Evolutionary conservation across 2,329 filamentous ascomycete genomes (phyloP).

Genomic region (Colletotrichum destructivum): DNA sequence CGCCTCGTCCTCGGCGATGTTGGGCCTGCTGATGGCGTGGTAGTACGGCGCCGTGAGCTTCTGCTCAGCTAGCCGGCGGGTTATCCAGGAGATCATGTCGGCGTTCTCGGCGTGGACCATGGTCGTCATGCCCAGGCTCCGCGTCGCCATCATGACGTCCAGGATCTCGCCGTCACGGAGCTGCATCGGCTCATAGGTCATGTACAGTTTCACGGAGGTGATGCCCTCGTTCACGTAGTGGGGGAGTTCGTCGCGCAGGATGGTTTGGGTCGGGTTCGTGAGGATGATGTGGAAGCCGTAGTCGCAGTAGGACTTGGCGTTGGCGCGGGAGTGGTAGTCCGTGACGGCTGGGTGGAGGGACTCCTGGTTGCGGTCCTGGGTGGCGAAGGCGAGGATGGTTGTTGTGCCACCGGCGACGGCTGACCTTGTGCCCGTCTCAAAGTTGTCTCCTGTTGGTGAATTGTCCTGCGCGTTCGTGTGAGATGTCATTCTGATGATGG

Average conservation of each 20-base stretch:
- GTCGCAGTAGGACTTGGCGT: slow-evolving; percentile 66
- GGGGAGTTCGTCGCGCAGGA: slow-evolving; percentile 54
- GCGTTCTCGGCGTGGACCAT: slow-evolving; percentile 71
- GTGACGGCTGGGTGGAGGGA: slow-evolving; percentile 62
- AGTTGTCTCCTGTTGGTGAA: slow-evolving; percentile 49
- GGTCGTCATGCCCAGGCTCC: slow-evolving; percentile 51
- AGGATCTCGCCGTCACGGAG: slow-evolving; percentile 65
- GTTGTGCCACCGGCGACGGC: slow-evolving; percentile 73
- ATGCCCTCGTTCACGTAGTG: slow-evolving; percentile 58
- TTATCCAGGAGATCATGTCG: slow-evolving; percentile 69
- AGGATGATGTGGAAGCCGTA: slow-evolving; percentile 70
- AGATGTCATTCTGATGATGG: slow-evolving; percentile 42
- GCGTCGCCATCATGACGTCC: slow-evolving; percentile 64
- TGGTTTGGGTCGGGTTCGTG: slow-evolving; percentile 58
- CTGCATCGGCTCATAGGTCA: slow-evolving; percentile 67
- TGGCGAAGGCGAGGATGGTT: slow-evolving; percentile 71
- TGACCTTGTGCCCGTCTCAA: slow-evolving; percentile 63
- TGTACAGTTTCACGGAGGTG: slow-evolving; percentile 66
- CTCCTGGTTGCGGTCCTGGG: slow-evolving; percentile 62
- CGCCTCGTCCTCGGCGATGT: slow-evolving; percentile 66
- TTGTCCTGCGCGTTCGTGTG: slow-evolving; percentile 4
- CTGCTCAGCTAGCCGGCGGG: slow-evolving; percentile 64
- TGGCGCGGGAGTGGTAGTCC: slow-evolving; percentile 62
- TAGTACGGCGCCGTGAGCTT: slow-evolving; percentile 65
- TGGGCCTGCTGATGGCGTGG: slow-evolving; percentile 64